Conservation (phyloP, 495 filamentous ascomycete species). For the Neurospora sp. region DNA sequence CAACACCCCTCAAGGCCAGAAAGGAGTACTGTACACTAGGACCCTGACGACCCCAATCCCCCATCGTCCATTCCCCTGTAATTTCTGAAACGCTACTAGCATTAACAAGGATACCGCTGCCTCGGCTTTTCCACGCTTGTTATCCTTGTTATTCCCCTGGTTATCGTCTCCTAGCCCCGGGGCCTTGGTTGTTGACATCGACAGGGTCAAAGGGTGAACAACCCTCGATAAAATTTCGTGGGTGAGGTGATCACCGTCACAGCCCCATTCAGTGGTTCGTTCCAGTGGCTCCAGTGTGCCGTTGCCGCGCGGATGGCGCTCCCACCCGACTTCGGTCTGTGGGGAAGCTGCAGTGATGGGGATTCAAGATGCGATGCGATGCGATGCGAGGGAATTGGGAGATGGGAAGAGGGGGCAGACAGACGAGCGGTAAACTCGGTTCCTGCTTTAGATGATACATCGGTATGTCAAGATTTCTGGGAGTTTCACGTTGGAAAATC, state of each 20-base stretch:
- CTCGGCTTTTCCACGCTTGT: not conserved
- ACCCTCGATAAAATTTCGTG: not conserved
- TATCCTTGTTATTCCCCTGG: not conserved
- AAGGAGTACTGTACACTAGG: no score
- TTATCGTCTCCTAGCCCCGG: no score
- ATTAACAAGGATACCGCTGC: not conserved
- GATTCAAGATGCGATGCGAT: no score
- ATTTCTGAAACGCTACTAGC: not conserved
- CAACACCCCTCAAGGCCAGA: no score
- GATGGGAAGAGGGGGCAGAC: no score
- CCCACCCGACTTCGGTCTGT: not conserved
- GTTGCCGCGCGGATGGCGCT: not conserved
- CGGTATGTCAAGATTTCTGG: no score
- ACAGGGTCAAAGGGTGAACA: not conserved
- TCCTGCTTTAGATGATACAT: no score
- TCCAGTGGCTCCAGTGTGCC: not conserved
- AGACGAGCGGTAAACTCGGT: no score
- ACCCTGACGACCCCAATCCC: not conserved
- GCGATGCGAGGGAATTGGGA: no score
- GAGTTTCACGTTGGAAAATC: no score
- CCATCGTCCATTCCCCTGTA: not conserved
- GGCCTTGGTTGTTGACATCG: not conserved
- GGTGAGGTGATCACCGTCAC: not conserved
- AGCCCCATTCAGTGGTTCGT: not conserved
- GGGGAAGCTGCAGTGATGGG: not conserved